phyloP scores from a whole-genome alignment of 495 filamentous ascomycete species.

The Talaromyces proteolyticus region DNA sequence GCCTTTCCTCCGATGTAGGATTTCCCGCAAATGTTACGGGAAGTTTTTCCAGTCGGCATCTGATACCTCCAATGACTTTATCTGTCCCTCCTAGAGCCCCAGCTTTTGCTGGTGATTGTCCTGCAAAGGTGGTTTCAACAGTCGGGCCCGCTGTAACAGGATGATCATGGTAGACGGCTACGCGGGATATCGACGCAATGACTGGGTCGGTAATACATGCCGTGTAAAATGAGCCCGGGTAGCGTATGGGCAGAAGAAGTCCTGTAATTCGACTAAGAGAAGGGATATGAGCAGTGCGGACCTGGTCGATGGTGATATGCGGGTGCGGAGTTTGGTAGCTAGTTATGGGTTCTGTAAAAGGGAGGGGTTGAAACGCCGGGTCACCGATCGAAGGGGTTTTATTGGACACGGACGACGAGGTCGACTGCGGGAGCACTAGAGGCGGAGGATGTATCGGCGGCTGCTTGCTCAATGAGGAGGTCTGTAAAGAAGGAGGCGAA shows the following conservation, averaged over 20 bases:
- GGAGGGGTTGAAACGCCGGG: constrained; percentile 21
- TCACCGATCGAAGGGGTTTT: constrained; percentile 20
- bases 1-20: constrained; percentile 9
- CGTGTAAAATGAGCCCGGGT: constrained; percentile 81
- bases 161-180: constrained; percentile 63
- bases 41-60: constrained; percentile 67
- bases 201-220: constrained; percentile 63
- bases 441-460: constrained; percentile 30
- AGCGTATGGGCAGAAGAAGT: constrained; percentile 80
- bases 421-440: constrained; percentile 11
- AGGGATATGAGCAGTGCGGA: constrained; percentile 58
- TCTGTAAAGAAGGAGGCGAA: constrained; percentile 15
- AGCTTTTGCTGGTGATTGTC: background rate
- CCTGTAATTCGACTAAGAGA: constrained; percentile 76
- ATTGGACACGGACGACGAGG: constrained; percentile 11
- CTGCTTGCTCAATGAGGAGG: constrained; percentile 7
- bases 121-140: constrained; percentile 8
- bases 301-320: constrained; percentile 48
- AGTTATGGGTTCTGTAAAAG: constrained; percentile 25
- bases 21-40: constrained; percentile 17
- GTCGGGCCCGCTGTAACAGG: constrained; percentile 30
- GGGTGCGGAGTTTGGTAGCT: constrained; percentile 30
- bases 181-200: constrained; percentile 66
- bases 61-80: constrained; percentile 74
- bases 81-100: constrained; percentile 25